Conservation (phyloP, 75 land plant species). For the Picea glauca region DNA sequence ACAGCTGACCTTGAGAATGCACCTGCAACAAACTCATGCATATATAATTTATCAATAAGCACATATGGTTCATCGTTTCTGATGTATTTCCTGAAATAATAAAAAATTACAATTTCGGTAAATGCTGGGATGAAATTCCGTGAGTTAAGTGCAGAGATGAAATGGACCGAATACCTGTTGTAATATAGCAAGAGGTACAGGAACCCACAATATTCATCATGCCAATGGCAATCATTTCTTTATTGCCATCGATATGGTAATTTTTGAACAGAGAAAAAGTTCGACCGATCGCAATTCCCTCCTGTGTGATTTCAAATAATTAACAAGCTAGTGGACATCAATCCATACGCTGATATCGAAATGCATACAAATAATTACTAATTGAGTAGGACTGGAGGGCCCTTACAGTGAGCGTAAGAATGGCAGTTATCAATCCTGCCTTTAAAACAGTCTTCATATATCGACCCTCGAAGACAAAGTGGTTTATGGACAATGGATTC, state of each 20-base stretch:
- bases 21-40: conserved; percentile 34
- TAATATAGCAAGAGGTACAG: conserved; percentile 37
- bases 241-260: conserved; percentile 49
- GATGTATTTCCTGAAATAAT: too few species aligned
- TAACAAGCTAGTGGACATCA: too few species aligned
- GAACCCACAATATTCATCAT: conserved; percentile 39
- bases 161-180: conserved; percentile 23
- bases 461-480: conserved; percentile 14
- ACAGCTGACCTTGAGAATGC: conserved; percentile 85
- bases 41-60: too few species aligned
- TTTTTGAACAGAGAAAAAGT: conserved; percentile 38
- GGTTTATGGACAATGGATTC: conserved; percentile 43
- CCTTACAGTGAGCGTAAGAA: conserved; percentile 64
- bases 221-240: conserved; percentile 46
- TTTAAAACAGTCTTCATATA: conserved; percentile 37
- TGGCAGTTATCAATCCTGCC: conserved; percentile 54
- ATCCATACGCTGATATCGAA: too few species aligned
- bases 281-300: conserved; percentile 40
- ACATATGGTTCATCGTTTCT: too few species aligned
- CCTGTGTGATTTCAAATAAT: conserved; percentile 10
- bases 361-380: too few species aligned
- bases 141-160: too few species aligned
- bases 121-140: too few species aligned
- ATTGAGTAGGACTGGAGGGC: too few species aligned
- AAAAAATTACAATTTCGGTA: too few species aligned